Evolutionary conservation across 805 yeast genomes (phyloP), one percentile per base, ranked within the genome.

Genomic region (Zygosaccharomyces lentus): DNA sequence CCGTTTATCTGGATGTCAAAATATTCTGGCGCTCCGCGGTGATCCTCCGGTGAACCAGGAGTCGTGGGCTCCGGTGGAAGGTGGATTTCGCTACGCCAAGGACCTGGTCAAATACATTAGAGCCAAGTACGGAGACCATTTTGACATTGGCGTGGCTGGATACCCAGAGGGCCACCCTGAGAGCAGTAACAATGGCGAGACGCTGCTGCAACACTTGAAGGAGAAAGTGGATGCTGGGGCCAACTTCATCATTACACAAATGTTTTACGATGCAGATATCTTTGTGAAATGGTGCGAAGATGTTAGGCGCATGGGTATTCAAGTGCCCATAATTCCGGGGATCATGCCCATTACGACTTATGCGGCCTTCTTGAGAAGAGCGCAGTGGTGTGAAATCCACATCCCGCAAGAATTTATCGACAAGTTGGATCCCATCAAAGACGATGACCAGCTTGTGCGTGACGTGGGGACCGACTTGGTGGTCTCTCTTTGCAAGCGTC

Each of bases 101-200:
- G 98, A 93, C 66, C 74, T 93, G 62, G 83, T 93, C 53, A 62
- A 64, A 40, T 82, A 91, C 66, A 93, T 93, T 58, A 80, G 82
- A 54, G 61, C 62, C 45, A 75, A 82, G 52, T 90, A 88, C 59
- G 97, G 96, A 24, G 80, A 85, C 64, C 87, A 89, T 69, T 90
- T 93, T 68, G 85, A 84, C 65, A 89, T 93, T 55, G 99, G 97
- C 42, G 95, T 93, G 17, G 98, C 98, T 8, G 99, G 87, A 2
- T 93, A 93, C 64, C 97, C 99, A 1, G 99, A 93, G 65, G 97
- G 97, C 2, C 96, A 90, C 59, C 90, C 96, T 2, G 99, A 93
- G 61, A 95, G 88, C 60, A 65, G 71, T 16, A 54, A 59, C 36
- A 80, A 79, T 46, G 68, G 69, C 7, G 74, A 73, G 19, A 61